Percentiles rank a stretch among this genome's conserved stretches.
These are phyloP conservation scores for slime mould (Dictyostelium discoideum) DNA, from an alignment of 78 protist genomes.

Conservation along the genomic window dicty_2.7 NC_007089.4:639501-640000, in stretches of 20 bases:
- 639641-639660: slow-evolving; percentile 62
- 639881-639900: background rate
- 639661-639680: background rate
- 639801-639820: background rate
- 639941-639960: background rate
- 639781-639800: slow-evolving; percentile 53
- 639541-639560: slow-evolving; percentile 9
- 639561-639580: background rate
- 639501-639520: background rate
- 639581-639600: slow-evolving; percentile 32
- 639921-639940: slow-evolving; percentile 34
- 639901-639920: slow-evolving; percentile 31
- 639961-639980: background rate
- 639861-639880: background rate
- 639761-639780: slow-evolving; percentile 46
- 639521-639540: slow-evolving; percentile 43
- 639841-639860: slow-evolving; percentile 69
- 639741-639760: slow-evolving; percentile 15
- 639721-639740: slow-evolving; percentile 16
- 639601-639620: slow-evolving; percentile 77
- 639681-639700: slow-evolving; percentile 80
- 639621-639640: slow-evolving; percentile 73
- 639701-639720: slow-evolving; percentile 41
- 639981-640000: background rate
- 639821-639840: slow-evolving; percentile 55